Base-by-base conservation (phyloP, 192 early-diverging fungal species). In the Pilaira anomala region DNA sequence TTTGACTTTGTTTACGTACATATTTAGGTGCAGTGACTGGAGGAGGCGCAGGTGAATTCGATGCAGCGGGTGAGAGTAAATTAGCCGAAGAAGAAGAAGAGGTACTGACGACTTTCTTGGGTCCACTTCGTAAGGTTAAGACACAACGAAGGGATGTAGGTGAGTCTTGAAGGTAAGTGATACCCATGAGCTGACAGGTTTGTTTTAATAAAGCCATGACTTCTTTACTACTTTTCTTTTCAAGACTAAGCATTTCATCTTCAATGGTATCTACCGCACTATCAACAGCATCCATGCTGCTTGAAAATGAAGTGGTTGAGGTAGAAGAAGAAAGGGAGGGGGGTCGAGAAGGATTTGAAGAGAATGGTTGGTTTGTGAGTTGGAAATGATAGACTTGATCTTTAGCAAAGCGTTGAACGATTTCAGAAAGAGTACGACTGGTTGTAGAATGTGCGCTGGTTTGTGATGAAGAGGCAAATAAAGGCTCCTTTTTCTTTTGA, bases 131-230 rank as follows among this genome's bases (percentile, higher is more conserved):
- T n/a, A 69, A 28, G n/a, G 67, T 63, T 11, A 69, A 21, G 1
- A 69, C 60, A 49, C 67, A 69, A 18, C 21, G n/a, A 0, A 69
- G 45, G 0, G 52, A 29, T 7, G 41, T 56, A 2, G 36, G 39
- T 3, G 48, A 29, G n/a, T 63, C 60, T 18, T 69, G 60, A 2
- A 63, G 26, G 41, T 67, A 73, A 3, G 71, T 73, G 49, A 73
- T 51, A 2, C 71, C 71, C 60, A 73, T 50, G 6, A 73, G 48
- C 26, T 66, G 65, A 19, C 65, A 73, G 3, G 65, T 41, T 7
- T 50, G 41, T 58, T 62, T 45, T 13, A 73, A 40, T 12, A 73
- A 30, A 25, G 45, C 40, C 64, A 72, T 72, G 22, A 72, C 29
- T 29, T 72, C 70, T 18, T 53, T 44, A 42, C 46, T 60, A 57